These are phyloP conservation scores for Fusarium odoratissimum DNA, from an alignment of 2,329 filamentous ascomycete species.

Conservation along the genomic window DNA sequence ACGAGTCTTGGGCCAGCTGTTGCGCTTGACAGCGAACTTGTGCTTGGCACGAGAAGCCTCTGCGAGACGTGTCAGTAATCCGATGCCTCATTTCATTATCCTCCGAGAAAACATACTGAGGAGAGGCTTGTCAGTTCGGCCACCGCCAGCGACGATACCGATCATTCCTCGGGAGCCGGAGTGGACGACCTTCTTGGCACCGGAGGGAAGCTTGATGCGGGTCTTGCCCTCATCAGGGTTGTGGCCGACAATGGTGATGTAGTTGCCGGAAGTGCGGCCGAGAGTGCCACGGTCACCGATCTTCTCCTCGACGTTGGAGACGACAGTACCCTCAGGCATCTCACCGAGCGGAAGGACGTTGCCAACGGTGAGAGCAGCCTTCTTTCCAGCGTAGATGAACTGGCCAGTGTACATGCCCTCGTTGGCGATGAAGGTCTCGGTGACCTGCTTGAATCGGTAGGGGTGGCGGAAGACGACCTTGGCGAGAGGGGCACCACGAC, in stretches of 20 bases:
- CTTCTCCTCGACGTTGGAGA: conserved; percentile 99
- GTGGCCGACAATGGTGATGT: conserved; percentile 97
- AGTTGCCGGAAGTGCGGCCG: conserved; percentile 98
- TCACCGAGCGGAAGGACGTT: conserved; percentile 95
- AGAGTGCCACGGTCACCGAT: conserved; percentile 95
- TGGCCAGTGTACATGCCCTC: conserved; percentile 99
- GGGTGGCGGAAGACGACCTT: conserved; percentile 97
- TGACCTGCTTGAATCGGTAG: conserved; percentile 97
- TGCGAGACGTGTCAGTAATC: conserved; percentile 61
- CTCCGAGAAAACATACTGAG: conserved; percentile 74
- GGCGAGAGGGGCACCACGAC: conserved; percentile 95
- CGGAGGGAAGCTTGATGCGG: conserved; percentile 98
- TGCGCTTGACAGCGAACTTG: conserved; percentile 99
- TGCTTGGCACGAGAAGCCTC: conserved; percentile 99
- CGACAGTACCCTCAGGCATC: conserved; percentile 98
- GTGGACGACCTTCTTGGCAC: conserved; percentile 98
- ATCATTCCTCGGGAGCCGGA: conserved; percentile 97
- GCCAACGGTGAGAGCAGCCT: conserved; percentile 94
- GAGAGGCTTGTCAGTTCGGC: conserved; percentile 99
- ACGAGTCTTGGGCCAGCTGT: conserved; percentile 99
- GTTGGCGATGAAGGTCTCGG: conserved; percentile 99
- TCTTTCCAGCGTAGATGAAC: conserved; percentile 99
- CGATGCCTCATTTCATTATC: background rate
- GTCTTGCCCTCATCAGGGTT: conserved; percentile 99
- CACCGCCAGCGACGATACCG: conserved; percentile 98